phyloP scores from a whole-genome alignment of 805 yeast genomes.

The Candida maesae region DNA sequence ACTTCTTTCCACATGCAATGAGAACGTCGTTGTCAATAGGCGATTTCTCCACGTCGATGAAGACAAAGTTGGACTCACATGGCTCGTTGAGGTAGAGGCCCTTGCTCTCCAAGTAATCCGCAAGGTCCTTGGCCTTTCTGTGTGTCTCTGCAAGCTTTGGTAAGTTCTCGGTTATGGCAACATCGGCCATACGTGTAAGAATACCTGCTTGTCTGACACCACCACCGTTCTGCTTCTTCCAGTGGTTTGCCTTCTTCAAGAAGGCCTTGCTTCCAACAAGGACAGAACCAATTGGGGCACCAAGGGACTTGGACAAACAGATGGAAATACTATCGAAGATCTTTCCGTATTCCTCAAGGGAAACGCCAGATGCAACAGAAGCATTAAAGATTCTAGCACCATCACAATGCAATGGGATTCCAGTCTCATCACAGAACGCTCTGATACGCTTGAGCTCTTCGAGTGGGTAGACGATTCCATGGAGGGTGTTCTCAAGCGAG shows the following conservation, averaged over 20 bases:
- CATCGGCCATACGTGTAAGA: constrained; percentile 71
- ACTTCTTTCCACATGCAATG: constrained; percentile 48
- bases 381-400: constrained; percentile 98
- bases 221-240: constrained; percentile 91
- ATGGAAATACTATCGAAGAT: constrained; percentile 83
- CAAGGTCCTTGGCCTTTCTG: constrained; percentile 46
- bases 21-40: constrained; percentile 55
- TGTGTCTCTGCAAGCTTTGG: constrained; percentile 47
- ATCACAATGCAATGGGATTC: constrained; percentile 72
- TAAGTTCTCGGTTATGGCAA: constrained; percentile 68
- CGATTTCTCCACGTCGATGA: constrained; percentile 47
- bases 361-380: constrained; percentile 49
- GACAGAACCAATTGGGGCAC: constrained; percentile 92
- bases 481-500: constrained; percentile 84
- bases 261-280: constrained; percentile 62
- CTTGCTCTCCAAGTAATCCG: constrained; percentile 44
- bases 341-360: constrained; percentile 66
- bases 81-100: constrained; percentile 64
- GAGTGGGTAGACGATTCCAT: constrained; percentile 76
- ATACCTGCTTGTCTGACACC: constrained; percentile 88
- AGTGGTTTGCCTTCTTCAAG: constrained; percentile 72
- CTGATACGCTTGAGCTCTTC: constrained; percentile 73
- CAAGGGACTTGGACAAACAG: constrained; percentile 84
- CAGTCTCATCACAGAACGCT: constrained; percentile 59
- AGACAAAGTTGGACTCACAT: constrained; percentile 80